These are phyloP conservation scores for Jacaranda mimosifolia DNA, from an alignment of 257 asterid genomes.

Conservation along the genomic window DNA sequence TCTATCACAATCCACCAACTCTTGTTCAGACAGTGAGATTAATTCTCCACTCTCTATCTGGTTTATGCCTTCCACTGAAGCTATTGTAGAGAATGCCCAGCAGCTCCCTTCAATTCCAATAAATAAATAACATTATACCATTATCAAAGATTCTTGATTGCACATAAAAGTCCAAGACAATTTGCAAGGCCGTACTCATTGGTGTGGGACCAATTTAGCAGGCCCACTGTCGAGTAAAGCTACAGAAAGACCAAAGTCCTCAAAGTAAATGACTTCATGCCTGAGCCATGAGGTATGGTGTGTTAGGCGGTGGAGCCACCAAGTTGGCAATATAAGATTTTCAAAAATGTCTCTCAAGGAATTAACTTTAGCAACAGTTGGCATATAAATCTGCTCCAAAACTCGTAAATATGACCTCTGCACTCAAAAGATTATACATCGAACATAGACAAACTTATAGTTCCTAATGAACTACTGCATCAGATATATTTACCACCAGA, in stretches of 20 bases:
- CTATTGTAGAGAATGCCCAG: slow-evolving; percentile 76
- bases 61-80: slow-evolving; percentile 64
- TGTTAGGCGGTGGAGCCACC: slow-evolving; percentile 41
- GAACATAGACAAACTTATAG: background rate
- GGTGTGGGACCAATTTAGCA: slow-evolving; percentile 15
- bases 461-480: too few species aligned
- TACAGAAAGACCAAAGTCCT: background rate
- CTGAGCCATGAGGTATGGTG: slow-evolving; percentile 29
- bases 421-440: background rate
- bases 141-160: slow-evolving; percentile 1
- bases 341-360: background rate
- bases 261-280: slow-evolving; percentile 33
- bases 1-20: slow-evolving; percentile 64
- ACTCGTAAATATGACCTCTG: background rate
- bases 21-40: slow-evolving; percentile 72
- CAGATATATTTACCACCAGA: too few species aligned
- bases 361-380: background rate
- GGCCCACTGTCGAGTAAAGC: slow-evolving; percentile 10
- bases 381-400: background rate
- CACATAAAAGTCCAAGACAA: background rate
- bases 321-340: slow-evolving; percentile 12
- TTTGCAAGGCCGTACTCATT: background rate
- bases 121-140: background rate
- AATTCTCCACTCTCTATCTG: slow-evolving; percentile 54
- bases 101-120: slow-evolving; percentile 61